phyloP scores from a whole-genome alignment of 2,329 filamentous ascomycete species.

The Sporothrix phasma region DNA sequence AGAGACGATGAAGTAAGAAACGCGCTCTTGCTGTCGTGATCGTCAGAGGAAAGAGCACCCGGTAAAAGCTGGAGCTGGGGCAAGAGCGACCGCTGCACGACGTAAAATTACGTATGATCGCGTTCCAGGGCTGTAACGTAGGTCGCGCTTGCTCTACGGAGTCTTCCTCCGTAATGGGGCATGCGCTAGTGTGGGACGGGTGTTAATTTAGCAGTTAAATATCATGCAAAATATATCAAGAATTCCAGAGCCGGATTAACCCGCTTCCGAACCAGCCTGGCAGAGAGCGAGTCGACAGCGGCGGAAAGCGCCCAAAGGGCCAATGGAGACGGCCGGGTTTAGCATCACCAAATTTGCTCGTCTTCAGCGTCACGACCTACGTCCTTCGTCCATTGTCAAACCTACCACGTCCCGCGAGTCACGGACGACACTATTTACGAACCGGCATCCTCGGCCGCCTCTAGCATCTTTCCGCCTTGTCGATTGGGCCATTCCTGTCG shows the following conservation, averaged over 20 bases:
- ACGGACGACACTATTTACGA: background rate
- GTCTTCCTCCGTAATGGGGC: too few relatives aligned
- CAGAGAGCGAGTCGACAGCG: background rate
- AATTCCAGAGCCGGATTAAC: slow-evolving; percentile 2
- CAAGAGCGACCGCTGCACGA: background rate
- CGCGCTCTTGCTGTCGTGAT: background rate
- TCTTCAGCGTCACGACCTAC: slow-evolving; percentile 1
- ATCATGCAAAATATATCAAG: background rate
- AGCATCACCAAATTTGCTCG: slow-evolving; percentile 17
- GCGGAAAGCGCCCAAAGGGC: background rate
- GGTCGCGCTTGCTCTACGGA: background rate
- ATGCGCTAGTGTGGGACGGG: too few relatives aligned
- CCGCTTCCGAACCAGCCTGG: background rate
- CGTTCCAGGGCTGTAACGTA: background rate
- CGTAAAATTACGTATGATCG: slow-evolving; percentile 3
- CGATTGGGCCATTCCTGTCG: background rate
- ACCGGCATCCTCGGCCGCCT: background rate
- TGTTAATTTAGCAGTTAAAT: too few relatives aligned
- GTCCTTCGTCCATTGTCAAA: background rate
- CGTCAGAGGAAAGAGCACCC: background rate
- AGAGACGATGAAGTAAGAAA: background rate
- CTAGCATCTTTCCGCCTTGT: background rate
- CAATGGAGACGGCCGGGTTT: slow-evolving; percentile 18
- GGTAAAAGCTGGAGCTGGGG: background rate
- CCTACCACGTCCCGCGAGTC: background rate